Evolutionary conservation across 441 rosid genomes (phyloP), one percentile per base, ranked within the genome.

Genomic region (Erodium texanum): DNA sequence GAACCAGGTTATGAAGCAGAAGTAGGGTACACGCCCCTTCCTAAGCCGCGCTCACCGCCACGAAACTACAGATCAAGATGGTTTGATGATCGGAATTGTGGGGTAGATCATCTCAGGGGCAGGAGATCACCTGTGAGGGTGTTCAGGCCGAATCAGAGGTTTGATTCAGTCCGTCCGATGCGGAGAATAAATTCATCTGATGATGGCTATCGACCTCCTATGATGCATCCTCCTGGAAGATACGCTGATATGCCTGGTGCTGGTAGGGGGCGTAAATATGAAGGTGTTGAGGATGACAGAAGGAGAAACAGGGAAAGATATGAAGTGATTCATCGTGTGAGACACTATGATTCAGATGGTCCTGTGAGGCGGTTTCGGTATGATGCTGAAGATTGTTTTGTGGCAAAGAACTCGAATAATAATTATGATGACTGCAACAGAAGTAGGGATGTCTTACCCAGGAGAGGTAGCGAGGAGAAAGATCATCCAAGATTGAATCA

Each of bases 51-150:
- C 38, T 62, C 85, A 0, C 73, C 85, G 0, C 85, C 66, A 24
- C 76, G 63, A 22, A 68, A 68, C 65, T 38, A 38, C 43, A 38
- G 43, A 38, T 45, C 72, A 0, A 71, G 81, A 64, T 71, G 75
- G 64, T 72, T 76, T 64, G 83, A 83, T 45, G 83, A 83, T 41
- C 78, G 76, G 50, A 68, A 76, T 66, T 24, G 77, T 68, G 78
- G 64, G 64, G 23, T 58, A 16, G 78, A 74, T 76, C 69, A 70
- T 67, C 74, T 73, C 22, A 82, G 84, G 71, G 83, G 71, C 43
- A 81, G 82, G 69, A 81, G 76, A 38, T 77, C 80, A 58, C 80
- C 82, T 3, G 69, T 68, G 54, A 78, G 80, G 67, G 75, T 73
- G 64, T 75, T 76, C 36, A 68, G 75, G 48, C 80, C 48, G 64